A percentile compares a stretch with the other conserved stretches of the same genome.
These are phyloP conservation scores for Neopestalotiopsis sp. DNA, from an alignment of 2,329 filamentous ascomycete genomes.

Conservation along the genomic window DNA sequence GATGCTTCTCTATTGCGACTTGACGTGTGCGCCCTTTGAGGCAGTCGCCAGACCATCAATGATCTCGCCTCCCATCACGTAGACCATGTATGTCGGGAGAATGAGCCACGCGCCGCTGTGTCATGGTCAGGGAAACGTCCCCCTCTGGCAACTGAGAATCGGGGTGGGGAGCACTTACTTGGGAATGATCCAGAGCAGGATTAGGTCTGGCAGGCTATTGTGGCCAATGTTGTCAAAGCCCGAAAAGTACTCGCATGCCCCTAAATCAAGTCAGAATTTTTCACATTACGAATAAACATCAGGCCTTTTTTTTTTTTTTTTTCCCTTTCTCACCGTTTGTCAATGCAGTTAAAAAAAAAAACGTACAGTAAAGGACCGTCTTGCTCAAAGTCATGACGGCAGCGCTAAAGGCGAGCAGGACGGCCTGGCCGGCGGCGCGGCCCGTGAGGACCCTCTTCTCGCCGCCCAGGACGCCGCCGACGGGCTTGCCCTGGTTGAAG, in stretches of 20 bases:
- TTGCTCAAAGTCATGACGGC: conserved; percentile 67
- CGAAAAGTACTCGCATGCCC: conserved; percentile 61
- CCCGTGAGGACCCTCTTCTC: conserved; percentile 45
- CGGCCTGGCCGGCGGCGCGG: conserved; percentile 46
- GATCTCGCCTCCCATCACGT: conserved; percentile 53
- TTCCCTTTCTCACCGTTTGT: not conserved
- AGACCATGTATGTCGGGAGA: conserved; percentile 57
- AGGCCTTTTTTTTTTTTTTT: not conserved
- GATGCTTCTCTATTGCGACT: conserved; percentile 41
- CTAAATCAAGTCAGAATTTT: conserved; percentile 35
- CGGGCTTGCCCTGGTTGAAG: conserved; percentile 28
- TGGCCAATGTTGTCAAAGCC: conserved; percentile 63
- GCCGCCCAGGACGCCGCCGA: conserved; percentile 23
- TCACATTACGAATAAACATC: too few relatives aligned
- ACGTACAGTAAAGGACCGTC: conserved; percentile 65
- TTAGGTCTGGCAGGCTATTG: conserved; percentile 49
- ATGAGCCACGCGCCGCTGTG: conserved; percentile 60
- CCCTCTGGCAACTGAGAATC: too few relatives aligned
- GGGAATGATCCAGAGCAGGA: conserved; percentile 62
- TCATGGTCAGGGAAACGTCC: too few relatives aligned
- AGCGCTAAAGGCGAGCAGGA: conserved; percentile 56
- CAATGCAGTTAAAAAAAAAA: not conserved
- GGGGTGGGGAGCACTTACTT: conserved; percentile 49
- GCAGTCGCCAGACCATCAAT: conserved; percentile 49
- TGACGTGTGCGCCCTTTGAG: conserved; percentile 37